phyloP scores from a whole-genome alignment of 192 early-diverging fungal species.

The Anaeromyces robustus region DNA sequence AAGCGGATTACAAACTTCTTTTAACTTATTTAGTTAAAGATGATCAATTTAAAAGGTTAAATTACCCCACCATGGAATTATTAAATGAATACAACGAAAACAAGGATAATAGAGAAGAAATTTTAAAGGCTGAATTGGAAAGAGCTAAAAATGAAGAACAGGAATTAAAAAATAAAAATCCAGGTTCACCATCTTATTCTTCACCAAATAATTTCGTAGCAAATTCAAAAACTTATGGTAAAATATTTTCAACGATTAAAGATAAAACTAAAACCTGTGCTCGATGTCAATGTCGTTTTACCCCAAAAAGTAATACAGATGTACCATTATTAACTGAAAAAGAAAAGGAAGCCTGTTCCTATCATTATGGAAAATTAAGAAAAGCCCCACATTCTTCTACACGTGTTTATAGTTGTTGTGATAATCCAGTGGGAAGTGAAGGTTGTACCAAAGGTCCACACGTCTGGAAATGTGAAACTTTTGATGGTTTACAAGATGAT shows the following conservation, averaged over 20 bases:
- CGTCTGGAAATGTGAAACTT: conserved; percentile 42
- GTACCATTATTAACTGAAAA: conserved; percentile 9
- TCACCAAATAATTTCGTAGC: not conserved
- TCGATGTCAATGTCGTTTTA: conserved; percentile 26
- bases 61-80: conserved; percentile 20
- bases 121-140: not conserved
- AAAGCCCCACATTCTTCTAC: conserved; percentile 14
- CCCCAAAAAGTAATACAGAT: conserved; percentile 10
- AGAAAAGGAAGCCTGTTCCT: conserved; percentile 21
- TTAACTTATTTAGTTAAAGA: conserved; percentile 8
- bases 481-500: conserved; percentile 16
- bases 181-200: not conserved
- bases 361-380: conserved; percentile 21
- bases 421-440: conserved; percentile 10
- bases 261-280: conserved; percentile 16
- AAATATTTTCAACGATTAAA: not conserved
- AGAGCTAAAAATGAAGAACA: not conserved
- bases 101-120: not conserved
- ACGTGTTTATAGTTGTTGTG: conserved; percentile 28
- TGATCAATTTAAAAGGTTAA: conserved; percentile 13
- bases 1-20: not conserved
- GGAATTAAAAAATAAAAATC: not conserved
- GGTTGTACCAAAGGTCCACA: conserved; percentile 46
- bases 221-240: not conserved
- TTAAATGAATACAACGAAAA: not conserved